Evolutionary conservation across 2,329 filamentous ascomycete species (phyloP), one percentile per base, ranked within the genome.

Genomic region (Ophiostoma fasciatum): DNA sequence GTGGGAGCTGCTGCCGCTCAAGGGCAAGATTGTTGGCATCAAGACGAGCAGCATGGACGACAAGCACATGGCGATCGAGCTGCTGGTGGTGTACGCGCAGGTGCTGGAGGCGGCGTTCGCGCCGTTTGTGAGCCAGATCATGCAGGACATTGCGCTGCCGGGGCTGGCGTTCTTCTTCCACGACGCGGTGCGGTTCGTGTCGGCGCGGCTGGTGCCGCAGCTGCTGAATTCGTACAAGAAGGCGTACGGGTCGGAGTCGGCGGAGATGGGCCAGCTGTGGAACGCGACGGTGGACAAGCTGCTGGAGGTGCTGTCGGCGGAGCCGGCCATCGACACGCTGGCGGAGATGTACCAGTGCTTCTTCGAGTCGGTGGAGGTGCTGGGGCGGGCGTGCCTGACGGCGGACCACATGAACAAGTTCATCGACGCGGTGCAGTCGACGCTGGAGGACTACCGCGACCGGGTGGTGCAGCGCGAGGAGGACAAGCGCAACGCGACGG

Each of bases 311-410:
- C 69, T 98, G 27, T 83, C 79, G 42, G 87, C 87, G 1, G 90
- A 98, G 61, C 88, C 90, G 15, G 85, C 87, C 2, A 87, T 98
- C 40, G 90, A 98, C 49, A 94, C 90, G 0, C 70, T 98, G 31
- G 88, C 90, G 2, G 90, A 96, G 60, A 94, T 98, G 84, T 98
- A 94, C 60, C 88, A 96, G 58, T 98, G 90, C 64, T 98, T 98
- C 65, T 98, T 98, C 57, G 90, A 98, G 57, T 94, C 84, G 19
- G 78, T 98, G 7, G 88, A 96, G 60, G 87, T 94, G 17, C 74
- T 93, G 45, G 88, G 88, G 41, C 83, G 82, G 58, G 76, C 82
- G 48, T 88, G 79, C 52, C 68, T 98, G 31, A 82, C 69, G 6
- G 64, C 68, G 27, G 68, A 78, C 27, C 81, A 94, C 55, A 87